phyloP scores from a whole-genome alignment of 768 basidiomycete genomes.

The Pisolithus microcarpus region DNA sequence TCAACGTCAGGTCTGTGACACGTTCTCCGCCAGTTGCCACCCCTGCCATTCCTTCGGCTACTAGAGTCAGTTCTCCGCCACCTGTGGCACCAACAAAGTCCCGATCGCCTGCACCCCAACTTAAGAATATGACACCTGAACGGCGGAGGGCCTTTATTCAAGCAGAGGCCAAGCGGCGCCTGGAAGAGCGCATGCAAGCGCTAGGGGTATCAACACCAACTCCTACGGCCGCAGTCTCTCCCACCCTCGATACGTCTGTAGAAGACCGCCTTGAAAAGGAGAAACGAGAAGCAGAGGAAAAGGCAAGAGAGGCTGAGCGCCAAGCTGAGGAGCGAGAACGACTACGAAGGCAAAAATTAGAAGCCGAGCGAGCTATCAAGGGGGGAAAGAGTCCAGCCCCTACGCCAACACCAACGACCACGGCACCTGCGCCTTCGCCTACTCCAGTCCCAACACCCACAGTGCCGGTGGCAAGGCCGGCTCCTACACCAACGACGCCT shows the following conservation, averaged over 20 bases:
- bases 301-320: constrained; percentile 66
- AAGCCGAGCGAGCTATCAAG: constrained; percentile 61
- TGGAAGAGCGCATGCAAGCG: constrained; percentile 79
- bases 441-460: constrained; percentile 32
- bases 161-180: constrained; percentile 72
- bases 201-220: constrained; percentile 60
- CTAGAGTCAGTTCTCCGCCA: constrained; percentile 32
- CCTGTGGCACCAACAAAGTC: constrained; percentile 47
- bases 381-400: constrained; percentile 35
- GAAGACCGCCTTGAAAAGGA: constrained; percentile 82
- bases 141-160: constrained; percentile 74
- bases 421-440: constrained; percentile 29
- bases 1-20: constrained; percentile 13
- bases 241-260: constrained; percentile 68
- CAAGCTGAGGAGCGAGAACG: constrained; percentile 77
- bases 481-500: constrained; percentile 33
- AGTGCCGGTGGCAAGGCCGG: background rate
- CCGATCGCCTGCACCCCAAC: constrained; percentile 52
- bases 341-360: constrained; percentile 63
- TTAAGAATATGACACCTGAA: constrained; percentile 75
- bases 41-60: constrained; percentile 37
- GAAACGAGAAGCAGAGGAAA: constrained; percentile 87
- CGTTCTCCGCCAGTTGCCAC: constrained; percentile 44
- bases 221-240: constrained; percentile 29
- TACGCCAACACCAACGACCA: constrained; percentile 36